Evolutionary conservation across 805 yeast genomes (phyloP), one percentile per base, ranked within the genome.

Genomic region (Ogataea methylovora): DNA sequence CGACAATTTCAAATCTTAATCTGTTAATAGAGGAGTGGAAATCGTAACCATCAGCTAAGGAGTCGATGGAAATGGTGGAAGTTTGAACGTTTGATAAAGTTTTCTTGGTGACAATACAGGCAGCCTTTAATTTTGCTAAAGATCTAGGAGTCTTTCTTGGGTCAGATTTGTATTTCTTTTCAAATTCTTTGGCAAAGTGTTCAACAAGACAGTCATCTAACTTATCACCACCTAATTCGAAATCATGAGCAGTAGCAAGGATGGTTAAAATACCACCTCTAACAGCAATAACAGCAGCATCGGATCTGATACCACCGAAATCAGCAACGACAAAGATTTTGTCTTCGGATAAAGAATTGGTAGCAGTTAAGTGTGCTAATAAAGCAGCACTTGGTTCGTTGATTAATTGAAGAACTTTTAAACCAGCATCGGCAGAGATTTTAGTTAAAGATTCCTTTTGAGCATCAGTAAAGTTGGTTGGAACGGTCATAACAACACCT

Each of bases 281-380:
- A 35, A 81, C 84, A 27, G 97, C 79, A 50, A 92, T 67, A 33
- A 92, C 88, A 39, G 97, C 95, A 42, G 88, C 96, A 56, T 92
- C 97, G 27, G 95, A 80, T 64, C 97, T 76, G 48, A 87, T 72
- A 55, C 95, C 97, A 59, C 98, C 98, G 52, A 92, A 84, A 62
- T 92, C 98, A 36, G 94, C 94, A 47, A 92, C 96, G 32, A 86
- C 94, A 52, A 79, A 79, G 40, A 84, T 61, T 67, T 81, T 81
- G 63, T 86, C 94, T 45, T 75, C 63, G 36, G 50, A 49, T 41
- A 71, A 58, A 36, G 64, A 60, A 42, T 71, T 75, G 36, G 64
- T 60, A 36, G 67, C 58, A 27, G 73, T 63, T 39, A 76, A 66
- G 54, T 88, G 90, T 5, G 97, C 86, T 46, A 92, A 69, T 43